Conservation (phyloP, 1,139 yeast genomes). For the Magnusiomyces suaveolens region DNA sequence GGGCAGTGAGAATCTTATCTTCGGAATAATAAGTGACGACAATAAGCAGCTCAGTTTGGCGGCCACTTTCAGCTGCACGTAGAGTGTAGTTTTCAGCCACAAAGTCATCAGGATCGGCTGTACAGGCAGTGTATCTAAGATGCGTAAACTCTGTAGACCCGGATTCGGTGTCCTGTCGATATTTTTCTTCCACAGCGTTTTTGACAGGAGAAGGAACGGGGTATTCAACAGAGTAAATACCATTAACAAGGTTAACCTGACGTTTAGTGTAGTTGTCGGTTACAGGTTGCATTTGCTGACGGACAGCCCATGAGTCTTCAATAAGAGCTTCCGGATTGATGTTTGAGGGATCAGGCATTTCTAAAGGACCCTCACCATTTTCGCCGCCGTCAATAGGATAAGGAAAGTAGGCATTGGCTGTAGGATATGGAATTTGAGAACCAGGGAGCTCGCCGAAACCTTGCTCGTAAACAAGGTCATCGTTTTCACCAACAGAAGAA, state of each 20-base stretch:
- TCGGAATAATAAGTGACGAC: conserved; percentile 85
- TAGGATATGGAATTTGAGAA: neutral
- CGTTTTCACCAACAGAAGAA: neutral
- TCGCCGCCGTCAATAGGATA: conserved; percentile 13
- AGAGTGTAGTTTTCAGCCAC: conserved; percentile 60
- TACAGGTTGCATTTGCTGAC: conserved; percentile 34
- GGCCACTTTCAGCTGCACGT: conserved; percentile 61
- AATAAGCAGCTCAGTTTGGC: conserved; percentile 80
- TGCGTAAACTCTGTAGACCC: conserved; percentile 55
- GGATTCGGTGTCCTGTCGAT: conserved; percentile 53
- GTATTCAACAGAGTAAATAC: conserved; percentile 64
- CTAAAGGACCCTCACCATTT: conserved; percentile 15
- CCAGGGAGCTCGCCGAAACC: neutral
- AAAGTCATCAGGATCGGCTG: conserved; percentile 76
- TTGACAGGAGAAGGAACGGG: conserved; percentile 64
- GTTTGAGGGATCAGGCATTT: conserved; percentile 10
- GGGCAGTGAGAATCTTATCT: conserved; percentile 74
- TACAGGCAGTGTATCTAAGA: conserved; percentile 69
- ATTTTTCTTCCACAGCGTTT: conserved; percentile 45
- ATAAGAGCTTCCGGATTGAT: conserved; percentile 13
- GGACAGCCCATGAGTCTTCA: conserved; percentile 17
- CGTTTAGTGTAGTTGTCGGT: conserved; percentile 53
- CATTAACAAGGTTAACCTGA: conserved; percentile 57
- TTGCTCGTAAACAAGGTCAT: neutral
- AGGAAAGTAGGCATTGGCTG: conserved; percentile 11